Evolutionary conservation across 148 eudicot genomes (phyloP).

Genomic region (Rhododendron kiyosumense): DNA sequence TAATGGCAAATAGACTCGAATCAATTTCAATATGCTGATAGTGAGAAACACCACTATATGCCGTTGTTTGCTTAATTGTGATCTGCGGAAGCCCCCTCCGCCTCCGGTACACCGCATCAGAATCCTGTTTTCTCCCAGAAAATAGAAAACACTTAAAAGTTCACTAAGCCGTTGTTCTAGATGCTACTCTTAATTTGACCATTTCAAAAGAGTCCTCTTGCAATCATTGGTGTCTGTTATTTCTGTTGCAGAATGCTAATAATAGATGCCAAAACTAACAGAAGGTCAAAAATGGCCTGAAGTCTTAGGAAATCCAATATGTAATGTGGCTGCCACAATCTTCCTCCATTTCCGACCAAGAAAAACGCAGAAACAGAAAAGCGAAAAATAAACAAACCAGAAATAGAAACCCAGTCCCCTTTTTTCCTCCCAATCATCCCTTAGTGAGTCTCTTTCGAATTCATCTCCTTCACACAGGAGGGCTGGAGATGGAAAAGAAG

Average conservation of each 20-base stretch:
- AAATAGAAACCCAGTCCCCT: background rate
- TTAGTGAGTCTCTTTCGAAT: background rate
- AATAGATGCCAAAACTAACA: background rate
- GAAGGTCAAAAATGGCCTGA: background rate
- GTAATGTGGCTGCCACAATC: background rate
- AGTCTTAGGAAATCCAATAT: background rate
- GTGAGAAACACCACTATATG: too few species aligned
- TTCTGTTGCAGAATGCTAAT: background rate
- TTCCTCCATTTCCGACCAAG: background rate
- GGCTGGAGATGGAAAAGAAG: conserved; percentile 11
- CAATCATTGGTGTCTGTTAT: background rate
- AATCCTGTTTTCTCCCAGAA: too few species aligned
- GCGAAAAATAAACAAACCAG: background rate
- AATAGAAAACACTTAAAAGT: too few species aligned
- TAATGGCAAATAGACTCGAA: too few species aligned
- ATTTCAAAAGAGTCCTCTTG: background rate
- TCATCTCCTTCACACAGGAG: conserved; percentile 9
- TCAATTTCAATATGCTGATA: too few species aligned
- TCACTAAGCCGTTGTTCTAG: background rate
- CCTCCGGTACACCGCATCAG: too few species aligned
- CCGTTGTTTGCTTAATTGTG: too few species aligned
- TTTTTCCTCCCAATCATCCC: background rate
- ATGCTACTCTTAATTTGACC: background rate
- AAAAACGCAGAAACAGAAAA: background rate
- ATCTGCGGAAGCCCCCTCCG: too few species aligned